These are phyloP conservation scores for Nectriaceae sp. DNA, from an alignment of 2,329 filamentous ascomycete species.

Conservation along the genomic window DNA sequence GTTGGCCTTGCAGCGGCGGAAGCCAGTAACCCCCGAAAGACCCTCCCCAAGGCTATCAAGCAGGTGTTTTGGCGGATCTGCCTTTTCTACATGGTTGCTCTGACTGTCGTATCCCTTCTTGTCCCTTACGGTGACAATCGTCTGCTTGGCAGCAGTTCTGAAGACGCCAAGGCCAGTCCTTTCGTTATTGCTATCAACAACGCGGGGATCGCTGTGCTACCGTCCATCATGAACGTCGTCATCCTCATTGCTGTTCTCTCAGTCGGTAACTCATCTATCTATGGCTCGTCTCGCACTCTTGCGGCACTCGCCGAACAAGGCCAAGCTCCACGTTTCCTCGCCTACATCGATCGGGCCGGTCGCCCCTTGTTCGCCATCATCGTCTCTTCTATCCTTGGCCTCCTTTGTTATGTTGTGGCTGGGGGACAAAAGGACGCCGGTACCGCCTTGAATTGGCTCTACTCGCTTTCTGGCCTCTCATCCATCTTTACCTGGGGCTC, in stretches of 20 bases:
- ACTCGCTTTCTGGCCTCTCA: slow-evolving; percentile 70
- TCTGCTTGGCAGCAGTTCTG: slow-evolving; percentile 59
- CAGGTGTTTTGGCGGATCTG: no score
- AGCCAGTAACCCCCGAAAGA: no score
- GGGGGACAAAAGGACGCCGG: no score
- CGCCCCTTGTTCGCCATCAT: slow-evolving; percentile 75
- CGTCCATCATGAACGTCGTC: no score
- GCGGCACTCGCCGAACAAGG: slow-evolving; percentile 86
- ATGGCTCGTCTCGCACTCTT: slow-evolving; percentile 88
- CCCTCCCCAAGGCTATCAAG: no score
- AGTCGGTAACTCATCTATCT: slow-evolving; percentile 88
- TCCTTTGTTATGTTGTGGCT: no score
- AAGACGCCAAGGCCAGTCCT: slow-evolving; percentile 74
- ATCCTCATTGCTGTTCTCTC: slow-evolving; percentile 87
- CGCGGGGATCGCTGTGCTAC: slow-evolving; percentile 78
- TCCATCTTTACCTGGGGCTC: slow-evolving; percentile 79
- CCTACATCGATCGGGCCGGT: slow-evolving; percentile 80
- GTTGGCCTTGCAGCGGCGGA: no score
- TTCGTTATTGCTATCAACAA: slow-evolving; percentile 91
- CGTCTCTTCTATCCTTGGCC: slow-evolving; percentile 65
- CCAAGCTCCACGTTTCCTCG: slow-evolving; percentile 75
- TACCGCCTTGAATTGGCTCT: slow-evolving; percentile 75
- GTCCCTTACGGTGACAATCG: slow-evolving; percentile 70
- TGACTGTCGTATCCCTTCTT: no score
- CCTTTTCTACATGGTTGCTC: no score